Percentiles rank a stretch among this genome's conserved stretches.
These are phyloP conservation scores for Leptographium lundbergii DNA, from an alignment of 2,329 filamentous ascomycete genomes.

Conservation along the genomic window DNA sequence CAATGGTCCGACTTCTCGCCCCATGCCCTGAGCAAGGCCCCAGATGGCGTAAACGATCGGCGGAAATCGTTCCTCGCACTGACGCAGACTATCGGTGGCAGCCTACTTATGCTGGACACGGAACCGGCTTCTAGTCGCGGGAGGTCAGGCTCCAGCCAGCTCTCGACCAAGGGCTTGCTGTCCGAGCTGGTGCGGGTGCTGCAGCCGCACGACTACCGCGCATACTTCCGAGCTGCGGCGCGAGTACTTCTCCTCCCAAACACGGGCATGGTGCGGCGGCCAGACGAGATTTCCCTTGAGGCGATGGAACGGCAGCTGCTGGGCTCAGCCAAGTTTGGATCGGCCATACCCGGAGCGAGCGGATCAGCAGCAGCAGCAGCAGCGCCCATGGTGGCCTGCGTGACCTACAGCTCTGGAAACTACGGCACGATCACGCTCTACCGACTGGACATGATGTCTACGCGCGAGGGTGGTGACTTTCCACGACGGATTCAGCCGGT, in stretches of 20 bases:
- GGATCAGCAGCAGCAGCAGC: neutral
- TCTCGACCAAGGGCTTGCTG: slow-evolving; percentile 10
- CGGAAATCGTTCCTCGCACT: slow-evolving; percentile 10
- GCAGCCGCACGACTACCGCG: slow-evolving; percentile 13
- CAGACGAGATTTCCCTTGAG: slow-evolving; percentile 10
- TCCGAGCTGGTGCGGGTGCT: slow-evolving; percentile 10
- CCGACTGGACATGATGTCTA: slow-evolving; percentile 8
- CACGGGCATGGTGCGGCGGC: neutral
- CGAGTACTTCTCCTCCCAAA: slow-evolving; percentile 11
- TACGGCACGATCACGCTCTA: slow-evolving; percentile 12
- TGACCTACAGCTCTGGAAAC: slow-evolving; percentile 9
- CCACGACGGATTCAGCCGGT: slow-evolving; percentile 12
- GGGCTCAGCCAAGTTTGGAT: slow-evolving; percentile 9
- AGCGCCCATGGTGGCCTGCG: slow-evolving; percentile 9
- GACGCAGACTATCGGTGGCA: slow-evolving; percentile 7
- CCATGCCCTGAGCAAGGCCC: slow-evolving; percentile 8
- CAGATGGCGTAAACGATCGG: slow-evolving; percentile 9
- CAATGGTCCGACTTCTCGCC: slow-evolving; percentile 8
- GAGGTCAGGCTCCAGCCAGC: neutral
- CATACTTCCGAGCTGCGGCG: slow-evolving; percentile 11
- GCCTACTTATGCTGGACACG: slow-evolving; percentile 4
- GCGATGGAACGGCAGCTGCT: slow-evolving; percentile 12
- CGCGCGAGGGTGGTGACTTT: slow-evolving; percentile 5
- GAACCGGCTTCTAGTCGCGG: neutral
- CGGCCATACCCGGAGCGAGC: neutral